Base-by-base conservation (phyloP, 257 asterid genomes). In the Solanum commersonii region DNA sequence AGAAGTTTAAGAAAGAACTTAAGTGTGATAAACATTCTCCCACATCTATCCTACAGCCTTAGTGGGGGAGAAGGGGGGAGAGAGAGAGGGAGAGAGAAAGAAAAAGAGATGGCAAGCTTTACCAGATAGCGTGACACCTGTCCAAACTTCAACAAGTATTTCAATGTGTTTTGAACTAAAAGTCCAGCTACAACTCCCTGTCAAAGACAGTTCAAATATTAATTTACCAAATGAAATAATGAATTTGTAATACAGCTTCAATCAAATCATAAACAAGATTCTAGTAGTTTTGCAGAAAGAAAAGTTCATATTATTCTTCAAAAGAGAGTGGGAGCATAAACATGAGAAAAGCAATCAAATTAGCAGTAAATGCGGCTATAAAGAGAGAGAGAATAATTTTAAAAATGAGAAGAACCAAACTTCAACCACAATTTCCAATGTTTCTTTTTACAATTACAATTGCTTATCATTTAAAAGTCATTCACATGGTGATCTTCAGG, bases 151-250 rank as follows among this genome's bases (percentile, higher is more conserved):
- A 97, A 93, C 93, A 97, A 92, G 91, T 94, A 97, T 88, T 97
- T 97, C 40, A 97, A 98, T 23, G 99, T 93, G 91, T 97, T 97
- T 89, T 97, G 99, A 88, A 97, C 98, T 86, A 97, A 96, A 86
- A 97, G 96, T 73, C 99, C 99, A 37, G 99, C 99, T 87, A 97
- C 98, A 94, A 97, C 91, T 86, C 99, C 99, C 99, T 97, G 87
- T 87, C 90, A 92, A 88, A 88, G 72, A 79, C 84, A 11, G 37
- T 31, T 52, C 40, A 86, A 83, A 84, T 86, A 44, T 46, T 46
- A 46, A 81, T 10, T 42, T 46, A 81, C 65, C 68, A 3, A 81
- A 81, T 29, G 68, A 18, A 27, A 31, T 46, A 81, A 29, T 63
- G 5, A 81, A 81, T 46, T 5, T 46, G 59, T 46, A 81, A 27